Conservation (phyloP, 1,284 basidiomycete genomes). For the Naganishia liquefaciens region DNA sequence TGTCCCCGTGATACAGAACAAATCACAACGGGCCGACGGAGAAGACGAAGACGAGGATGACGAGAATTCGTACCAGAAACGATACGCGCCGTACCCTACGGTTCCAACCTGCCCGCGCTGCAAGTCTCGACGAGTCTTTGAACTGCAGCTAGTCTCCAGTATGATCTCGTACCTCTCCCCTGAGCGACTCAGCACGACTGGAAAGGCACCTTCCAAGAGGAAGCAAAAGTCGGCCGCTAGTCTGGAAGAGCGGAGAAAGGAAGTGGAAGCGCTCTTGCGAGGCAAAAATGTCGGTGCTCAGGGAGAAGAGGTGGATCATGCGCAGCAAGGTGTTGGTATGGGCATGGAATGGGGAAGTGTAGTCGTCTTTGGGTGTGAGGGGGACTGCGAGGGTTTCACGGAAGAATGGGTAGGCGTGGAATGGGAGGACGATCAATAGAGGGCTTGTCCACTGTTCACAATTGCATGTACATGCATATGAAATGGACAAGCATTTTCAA, state of each 20-base stretch:
- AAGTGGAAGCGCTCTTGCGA: constrained; percentile 42
- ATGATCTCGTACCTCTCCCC: constrained; percentile 50
- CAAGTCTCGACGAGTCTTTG: constrained; percentile 47
- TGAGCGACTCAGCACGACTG: constrained; percentile 41
- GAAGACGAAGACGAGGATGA: constrained; percentile 46
- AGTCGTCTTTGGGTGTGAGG: constrained; percentile 51
- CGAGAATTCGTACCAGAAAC: constrained; percentile 36
- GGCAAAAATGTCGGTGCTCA: constrained; percentile 36
- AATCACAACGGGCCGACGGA: constrained; percentile 4
- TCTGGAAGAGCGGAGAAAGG: constrained; percentile 45
- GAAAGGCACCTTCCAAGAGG: constrained; percentile 34
- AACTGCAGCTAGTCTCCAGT: constrained; percentile 53
- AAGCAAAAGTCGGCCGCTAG: constrained; percentile 39
- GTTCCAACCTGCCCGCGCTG: constrained; percentile 49
- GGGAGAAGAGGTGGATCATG: constrained; percentile 36
- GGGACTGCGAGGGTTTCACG: constrained; percentile 50
- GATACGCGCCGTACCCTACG: constrained; percentile 39
- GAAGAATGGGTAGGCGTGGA: constrained; percentile 55
- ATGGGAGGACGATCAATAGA: constrained; percentile 46
- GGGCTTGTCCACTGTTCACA: not conserved
- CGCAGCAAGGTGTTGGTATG: constrained; percentile 29
- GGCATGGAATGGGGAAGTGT: constrained; percentile 55
- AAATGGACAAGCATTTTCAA: not conserved
- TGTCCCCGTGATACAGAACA: constrained; percentile 11
- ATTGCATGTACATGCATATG: not conserved